These are phyloP conservation scores for Groenewaldozyma sp. DNA, from an alignment of 1,139 yeast species.

Conservation along the genomic window DNA sequence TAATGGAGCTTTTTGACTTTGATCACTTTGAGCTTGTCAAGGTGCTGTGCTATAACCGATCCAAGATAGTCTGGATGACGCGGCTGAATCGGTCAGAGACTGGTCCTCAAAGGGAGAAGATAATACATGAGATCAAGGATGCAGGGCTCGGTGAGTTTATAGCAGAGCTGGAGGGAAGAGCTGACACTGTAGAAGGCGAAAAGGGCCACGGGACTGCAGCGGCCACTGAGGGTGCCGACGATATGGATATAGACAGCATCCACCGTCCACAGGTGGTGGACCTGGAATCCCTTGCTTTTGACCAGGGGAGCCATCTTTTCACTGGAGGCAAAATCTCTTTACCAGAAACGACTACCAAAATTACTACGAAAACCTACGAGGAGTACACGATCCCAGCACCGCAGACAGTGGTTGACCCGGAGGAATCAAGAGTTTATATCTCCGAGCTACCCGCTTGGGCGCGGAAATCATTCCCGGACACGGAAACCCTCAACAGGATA, in stretches of 20 bases:
- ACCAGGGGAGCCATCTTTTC: conserved; percentile 64
- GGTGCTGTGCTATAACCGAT: conserved; percentile 43
- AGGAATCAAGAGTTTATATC: conserved; percentile 49
- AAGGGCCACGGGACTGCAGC: conserved; percentile 18
- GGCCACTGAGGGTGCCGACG: conserved; percentile 23
- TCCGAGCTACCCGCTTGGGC: conserved; percentile 75
- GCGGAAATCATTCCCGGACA: conserved; percentile 56
- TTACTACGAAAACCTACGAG: conserved; percentile 63
- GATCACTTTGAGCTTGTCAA: conserved; percentile 44
- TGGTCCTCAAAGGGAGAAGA: conserved; percentile 28
- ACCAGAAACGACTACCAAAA: conserved; percentile 78
- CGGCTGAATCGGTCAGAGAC: conserved; percentile 34
- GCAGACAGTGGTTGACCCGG: conserved; percentile 28
- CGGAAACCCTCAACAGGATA: conserved; percentile 58
- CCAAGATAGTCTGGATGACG: conserved; percentile 47
- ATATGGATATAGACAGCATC: conserved; percentile 16
- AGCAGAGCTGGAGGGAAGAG: conserved; percentile 21
- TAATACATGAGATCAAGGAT: conserved; percentile 29
- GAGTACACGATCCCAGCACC: conserved; percentile 87
- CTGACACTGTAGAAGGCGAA: conserved; percentile 10
- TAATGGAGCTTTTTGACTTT: conserved; percentile 43
- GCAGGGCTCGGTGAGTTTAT: conserved; percentile 29
- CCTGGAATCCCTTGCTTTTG: conserved; percentile 53
- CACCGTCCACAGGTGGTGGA: conserved; percentile 49
- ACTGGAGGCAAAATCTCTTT: conserved; percentile 57